A percentile compares a stretch with the other conserved stretches of the same genome.
Evolutionary conservation across 768 basidiomycete species (phyloP).

Genomic region (Boletales sp.): DNA sequence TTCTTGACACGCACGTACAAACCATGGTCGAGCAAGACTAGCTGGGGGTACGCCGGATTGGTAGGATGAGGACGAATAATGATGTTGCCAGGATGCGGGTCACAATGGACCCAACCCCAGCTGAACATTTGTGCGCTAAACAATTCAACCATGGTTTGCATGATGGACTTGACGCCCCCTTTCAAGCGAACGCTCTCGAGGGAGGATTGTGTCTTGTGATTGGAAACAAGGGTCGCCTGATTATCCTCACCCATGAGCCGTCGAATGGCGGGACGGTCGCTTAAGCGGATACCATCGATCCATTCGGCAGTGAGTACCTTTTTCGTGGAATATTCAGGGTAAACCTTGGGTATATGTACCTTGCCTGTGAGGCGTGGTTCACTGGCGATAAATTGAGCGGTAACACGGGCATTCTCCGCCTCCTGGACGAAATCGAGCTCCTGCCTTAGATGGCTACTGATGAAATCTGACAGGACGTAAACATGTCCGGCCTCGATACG

Average conservation of each 20-base stretch:
- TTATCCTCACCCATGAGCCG: constrained; percentile 54
- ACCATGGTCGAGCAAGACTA: constrained; percentile 91
- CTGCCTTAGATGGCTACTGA: constrained; percentile 75
- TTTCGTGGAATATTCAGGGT: constrained; percentile 67
- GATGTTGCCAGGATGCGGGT: constrained; percentile 76
- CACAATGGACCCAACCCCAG: constrained; percentile 89
- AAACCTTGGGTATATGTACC: constrained; percentile 78
- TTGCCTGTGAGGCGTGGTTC: constrained; percentile 68
- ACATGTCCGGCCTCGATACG: background rate
- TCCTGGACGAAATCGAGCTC: constrained; percentile 84
- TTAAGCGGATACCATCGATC: constrained; percentile 74
- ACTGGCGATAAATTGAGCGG: constrained; percentile 60
- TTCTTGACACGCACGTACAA: constrained; percentile 74
- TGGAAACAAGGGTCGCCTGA: background rate
- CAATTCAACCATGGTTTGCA: constrained; percentile 84
- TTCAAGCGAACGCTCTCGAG: constrained; percentile 35
- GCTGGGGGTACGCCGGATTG: constrained; percentile 40
- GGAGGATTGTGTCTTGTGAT: constrained; percentile 1
- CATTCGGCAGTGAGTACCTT: constrained; percentile 83
- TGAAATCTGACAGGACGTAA: constrained; percentile 49
- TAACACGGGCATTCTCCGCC: constrained; percentile 70
- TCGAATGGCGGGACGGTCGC: constrained; percentile 55
- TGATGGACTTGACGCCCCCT: constrained; percentile 61
- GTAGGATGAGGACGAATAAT: constrained; percentile 52
- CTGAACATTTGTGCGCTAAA: constrained; percentile 89